Percentiles rank a stretch among this genome's conserved stretches.
phyloP scores from a whole-genome alignment of 176 grass and related monocot genomes.

The Thinopyrum elongatum region DNA sequence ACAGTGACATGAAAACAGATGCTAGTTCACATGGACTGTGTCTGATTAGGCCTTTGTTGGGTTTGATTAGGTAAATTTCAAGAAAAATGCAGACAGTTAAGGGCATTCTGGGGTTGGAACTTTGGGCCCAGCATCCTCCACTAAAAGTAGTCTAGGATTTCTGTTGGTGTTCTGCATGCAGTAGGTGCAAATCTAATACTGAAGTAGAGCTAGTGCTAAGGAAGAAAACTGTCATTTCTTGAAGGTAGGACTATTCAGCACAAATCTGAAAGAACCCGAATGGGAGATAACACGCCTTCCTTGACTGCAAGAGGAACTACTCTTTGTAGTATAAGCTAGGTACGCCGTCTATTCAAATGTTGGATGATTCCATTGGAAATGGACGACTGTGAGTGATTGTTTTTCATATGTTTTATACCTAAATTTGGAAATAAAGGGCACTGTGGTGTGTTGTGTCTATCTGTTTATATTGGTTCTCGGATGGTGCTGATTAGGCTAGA shows the following conservation, averaged over 20 bases:
- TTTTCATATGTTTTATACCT: background rate
- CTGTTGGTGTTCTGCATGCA: constrained; percentile 4
- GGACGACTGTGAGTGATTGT: background rate
- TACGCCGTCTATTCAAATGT: background rate
- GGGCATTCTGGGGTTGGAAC: background rate
- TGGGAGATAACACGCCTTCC: background rate
- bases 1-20: background rate
- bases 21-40: background rate
- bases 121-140: background rate
- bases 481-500: background rate
- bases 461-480: background rate
- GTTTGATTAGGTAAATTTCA: background rate
- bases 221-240: background rate
- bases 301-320: background rate
- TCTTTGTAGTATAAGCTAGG: background rate
- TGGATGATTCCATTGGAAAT: background rate
- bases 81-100: background rate
- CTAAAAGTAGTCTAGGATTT: background rate
- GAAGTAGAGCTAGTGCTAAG: background rate
- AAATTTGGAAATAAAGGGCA: constrained; percentile 7
- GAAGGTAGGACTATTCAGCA: background rate
- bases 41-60: background rate
- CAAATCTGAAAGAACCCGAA: background rate
- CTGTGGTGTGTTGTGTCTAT: background rate
- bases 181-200: constrained; percentile 4